Evolutionary conservation across 805 yeast genomes (phyloP).

Genomic region (Cyberlindnera lachancei): DNA sequence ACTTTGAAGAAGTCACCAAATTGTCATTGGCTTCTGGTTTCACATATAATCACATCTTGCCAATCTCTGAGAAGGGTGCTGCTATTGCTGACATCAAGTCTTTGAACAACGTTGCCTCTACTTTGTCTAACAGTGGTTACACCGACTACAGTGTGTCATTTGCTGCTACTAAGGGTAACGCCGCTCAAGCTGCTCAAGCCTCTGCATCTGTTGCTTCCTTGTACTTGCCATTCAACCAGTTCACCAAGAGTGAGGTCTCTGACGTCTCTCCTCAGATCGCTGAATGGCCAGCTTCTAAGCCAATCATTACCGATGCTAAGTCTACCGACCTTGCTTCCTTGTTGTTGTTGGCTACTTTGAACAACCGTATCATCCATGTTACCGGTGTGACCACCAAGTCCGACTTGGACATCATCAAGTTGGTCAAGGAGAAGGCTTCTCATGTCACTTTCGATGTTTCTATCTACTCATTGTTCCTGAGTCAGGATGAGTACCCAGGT

Average conservation of each 20-base stretch:
- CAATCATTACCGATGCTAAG: constrained; percentile 86
- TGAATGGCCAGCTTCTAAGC: constrained; percentile 78
- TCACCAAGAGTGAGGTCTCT: constrained; percentile 59
- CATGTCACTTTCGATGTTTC: constrained; percentile 87
- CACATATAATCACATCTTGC: constrained; percentile 75
- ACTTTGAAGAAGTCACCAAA: constrained; percentile 62
- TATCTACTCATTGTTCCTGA: constrained; percentile 68
- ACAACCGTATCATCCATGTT: constrained; percentile 78
- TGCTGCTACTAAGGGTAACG: constrained; percentile 72
- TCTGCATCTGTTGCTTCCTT: constrained; percentile 67
- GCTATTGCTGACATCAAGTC: constrained; percentile 58
- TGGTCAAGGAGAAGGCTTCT: constrained; percentile 78
- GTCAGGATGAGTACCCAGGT: constrained; percentile 64
- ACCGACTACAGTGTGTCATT: constrained; percentile 80
- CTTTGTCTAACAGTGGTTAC: constrained; percentile 51
- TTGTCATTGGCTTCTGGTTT: constrained; percentile 79
- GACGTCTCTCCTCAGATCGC: constrained; percentile 72
- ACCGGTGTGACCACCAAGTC: constrained; percentile 76
- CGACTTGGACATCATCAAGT: constrained; percentile 74
- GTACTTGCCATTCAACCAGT: constrained; percentile 73
- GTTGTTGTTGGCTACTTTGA: constrained; percentile 79
- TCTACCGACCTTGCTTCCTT: constrained; percentile 92
- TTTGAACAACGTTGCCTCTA: constrained; percentile 49
- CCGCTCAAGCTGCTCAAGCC: constrained; percentile 52
- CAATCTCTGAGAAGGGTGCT: constrained; percentile 58